Base-by-base conservation (phyloP, 371 early-diverging fungal genomes). In the Entomophthora muscae region DNA sequence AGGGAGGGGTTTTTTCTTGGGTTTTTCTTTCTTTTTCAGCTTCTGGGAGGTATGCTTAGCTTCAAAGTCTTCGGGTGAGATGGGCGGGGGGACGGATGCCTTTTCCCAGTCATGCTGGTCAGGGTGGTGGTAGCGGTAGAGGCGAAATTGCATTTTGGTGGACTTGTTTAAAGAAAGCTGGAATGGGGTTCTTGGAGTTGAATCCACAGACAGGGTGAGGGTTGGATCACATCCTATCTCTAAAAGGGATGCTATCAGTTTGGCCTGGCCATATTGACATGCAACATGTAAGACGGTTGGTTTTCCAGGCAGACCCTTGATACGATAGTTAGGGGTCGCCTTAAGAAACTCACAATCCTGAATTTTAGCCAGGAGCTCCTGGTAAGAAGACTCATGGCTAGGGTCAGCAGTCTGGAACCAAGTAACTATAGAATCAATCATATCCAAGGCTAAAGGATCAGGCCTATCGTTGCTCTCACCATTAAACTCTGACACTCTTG, bases 261-360 rank as follows among this genome's bases (percentile, higher is more conserved):
- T 75, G 0, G 74, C 61, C 56, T 83, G 80, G 0, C 82, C 84
- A 1, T 70, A 63, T 32, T 64, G 65, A 0, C 89, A 72, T 0
- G 85, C 88, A 27, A 86, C 56, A 67, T 89, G 89, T 32, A 90
- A 67, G 26, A 90, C 67, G 0, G 88, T 88, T 0, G 88, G 83
- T 23, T 67, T 69, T n/a, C 67, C 56, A 12, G 65, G 66, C 17
- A 69, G 3, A 3, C 57, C 30, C 12, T 26, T 42, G 24, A 55
- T 3, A 3, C 56, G 10, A 7, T 27, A 12, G 24, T 51, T 53
- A 2, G 24, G 23, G 23, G 7, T 13, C 63, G 51, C 63, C 68
- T 74, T 22, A 57, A 10, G 30, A 23, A n/a, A 13, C 7, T 23
- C n/a, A 24, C 26, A 22, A 23, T 23, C 12, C 26, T 60, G n/a